Conservation (phyloP, 2,329 filamentous ascomycete genomes). For the Trichoderma sp. region DNA sequence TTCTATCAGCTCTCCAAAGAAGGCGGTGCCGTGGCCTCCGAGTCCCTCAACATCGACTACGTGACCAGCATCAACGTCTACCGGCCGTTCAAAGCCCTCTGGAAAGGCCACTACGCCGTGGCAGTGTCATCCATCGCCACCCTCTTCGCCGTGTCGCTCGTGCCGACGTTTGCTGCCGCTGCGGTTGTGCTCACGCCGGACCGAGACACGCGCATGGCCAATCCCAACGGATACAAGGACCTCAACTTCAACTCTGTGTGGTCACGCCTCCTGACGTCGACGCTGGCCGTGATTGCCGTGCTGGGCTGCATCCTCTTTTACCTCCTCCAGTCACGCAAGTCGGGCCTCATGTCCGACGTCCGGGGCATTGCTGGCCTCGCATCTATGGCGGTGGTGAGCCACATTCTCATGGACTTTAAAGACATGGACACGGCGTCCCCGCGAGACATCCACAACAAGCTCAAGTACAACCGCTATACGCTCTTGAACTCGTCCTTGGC, state of each 20-base stretch:
- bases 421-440: constrained; percentile 70
- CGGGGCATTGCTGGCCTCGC: constrained; percentile 75
- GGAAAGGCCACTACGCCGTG: constrained; percentile 69
- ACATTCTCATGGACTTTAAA: constrained; percentile 75
- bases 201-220: constrained; percentile 47
- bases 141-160: constrained; percentile 67
- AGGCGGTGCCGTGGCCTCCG: constrained; percentile 63
- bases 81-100: constrained; percentile 65
- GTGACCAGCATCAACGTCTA: constrained; percentile 69
- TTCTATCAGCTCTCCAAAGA: constrained; percentile 67
- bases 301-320: constrained; percentile 62
- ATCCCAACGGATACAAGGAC: constrained; percentile 53
- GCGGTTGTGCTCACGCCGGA: constrained; percentile 61
- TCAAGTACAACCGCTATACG: constrained; percentile 69
- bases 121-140: constrained; percentile 67
- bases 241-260: constrained; percentile 61
- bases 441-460: constrained; percentile 67
- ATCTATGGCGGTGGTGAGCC: constrained; percentile 73
- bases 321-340: constrained; percentile 64
- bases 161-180: constrained; percentile 70
- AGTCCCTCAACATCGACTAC: constrained; percentile 75
- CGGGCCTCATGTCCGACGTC: constrained; percentile 69
- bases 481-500: constrained; percentile 72
- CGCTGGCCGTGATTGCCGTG: constrained; percentile 60
- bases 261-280: constrained; percentile 63